phyloP scores from a whole-genome alignment of 208 protist species.

The Crithidia acanthocephali region DNA sequence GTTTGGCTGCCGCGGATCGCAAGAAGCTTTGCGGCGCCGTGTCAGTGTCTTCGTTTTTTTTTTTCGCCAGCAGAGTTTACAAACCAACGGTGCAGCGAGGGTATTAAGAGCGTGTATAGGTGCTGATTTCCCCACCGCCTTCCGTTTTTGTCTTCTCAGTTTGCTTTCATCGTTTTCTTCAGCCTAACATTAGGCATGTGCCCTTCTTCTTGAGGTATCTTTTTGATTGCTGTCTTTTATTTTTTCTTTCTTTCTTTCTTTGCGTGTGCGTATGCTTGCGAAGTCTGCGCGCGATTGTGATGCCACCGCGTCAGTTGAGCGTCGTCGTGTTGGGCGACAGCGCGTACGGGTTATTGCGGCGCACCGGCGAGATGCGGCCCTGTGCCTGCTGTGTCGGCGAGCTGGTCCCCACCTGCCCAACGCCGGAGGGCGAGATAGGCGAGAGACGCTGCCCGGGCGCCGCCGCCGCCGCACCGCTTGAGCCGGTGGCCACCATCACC shows the following conservation, averaged over 20 bases:
- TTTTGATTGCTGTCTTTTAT: not conserved
- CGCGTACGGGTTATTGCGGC: constrained; percentile 43
- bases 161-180: not conserved
- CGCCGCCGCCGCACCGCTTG: constrained; percentile 1
- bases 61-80: too few relatives aligned
- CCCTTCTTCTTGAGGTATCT: not conserved
- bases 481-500: constrained; percentile 30
- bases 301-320: constrained; percentile 8
- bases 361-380: constrained; percentile 32
- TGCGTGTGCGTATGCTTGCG: not conserved
- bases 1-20: too few relatives aligned
- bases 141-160: not conserved
- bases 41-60: too few relatives aligned
- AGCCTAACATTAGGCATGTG: too few relatives aligned
- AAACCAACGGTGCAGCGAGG: not conserved
- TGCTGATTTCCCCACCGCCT: not conserved
- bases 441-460: constrained; percentile 30
- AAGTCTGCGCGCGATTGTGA: not conserved
- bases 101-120: constrained; percentile 6
- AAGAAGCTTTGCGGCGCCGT: too few relatives aligned
- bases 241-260: not conserved
- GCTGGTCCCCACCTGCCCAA: not conserved
- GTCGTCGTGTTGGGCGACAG: constrained; percentile 29
- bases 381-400: constrained; percentile 25
- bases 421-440: constrained; percentile 13